Percentiles rank a stretch among this genome's conserved stretches.
Conservation (phyloP, 176 grass and related monocot genomes). For the Saccharum officinarum region DNA sequence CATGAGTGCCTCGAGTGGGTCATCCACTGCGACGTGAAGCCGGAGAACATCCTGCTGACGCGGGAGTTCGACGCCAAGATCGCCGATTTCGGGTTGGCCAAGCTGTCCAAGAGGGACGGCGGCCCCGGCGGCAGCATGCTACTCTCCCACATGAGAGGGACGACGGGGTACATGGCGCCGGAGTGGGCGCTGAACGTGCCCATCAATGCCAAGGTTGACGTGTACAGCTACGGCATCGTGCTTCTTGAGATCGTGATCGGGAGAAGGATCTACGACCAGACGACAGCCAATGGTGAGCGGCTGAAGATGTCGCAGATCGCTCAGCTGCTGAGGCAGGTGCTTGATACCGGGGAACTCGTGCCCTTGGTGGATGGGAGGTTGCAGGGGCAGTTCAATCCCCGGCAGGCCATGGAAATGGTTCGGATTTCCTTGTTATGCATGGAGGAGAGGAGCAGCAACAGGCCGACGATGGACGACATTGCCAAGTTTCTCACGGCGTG, state of each 20-base stretch:
- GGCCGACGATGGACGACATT: no score
- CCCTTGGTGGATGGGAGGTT: constrained; percentile 32
- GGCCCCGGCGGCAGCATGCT: background rate
- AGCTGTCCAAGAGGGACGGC: constrained; percentile 31
- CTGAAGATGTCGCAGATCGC: constrained; percentile 20
- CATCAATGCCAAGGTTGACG: background rate
- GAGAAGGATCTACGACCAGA: background rate
- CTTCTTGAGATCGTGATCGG: background rate
- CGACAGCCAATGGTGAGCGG: background rate
- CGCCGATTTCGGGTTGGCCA: background rate
- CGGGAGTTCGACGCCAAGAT: constrained; percentile 69
- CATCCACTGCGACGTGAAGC: constrained; percentile 60
- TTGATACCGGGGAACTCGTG: constrained; percentile 15
- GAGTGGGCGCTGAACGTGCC: constrained; percentile 9
- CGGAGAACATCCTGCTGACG: constrained; percentile 51
- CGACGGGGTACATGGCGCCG: constrained; percentile 8
- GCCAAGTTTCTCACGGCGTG: no score
- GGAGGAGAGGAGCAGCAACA: constrained; percentile 32
- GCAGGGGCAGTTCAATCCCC: constrained; percentile 21
- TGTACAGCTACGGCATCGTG: constrained; percentile 7
- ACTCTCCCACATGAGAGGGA: background rate
- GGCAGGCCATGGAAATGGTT: constrained; percentile 39
- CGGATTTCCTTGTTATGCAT: constrained; percentile 19
- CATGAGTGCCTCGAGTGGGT: constrained; percentile 80
- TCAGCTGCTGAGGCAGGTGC: constrained; percentile 9